Evolutionary conservation across 2,329 filamentous ascomycete genomes (phyloP).

Genomic region (Arthrobotrys sinensis): DNA sequence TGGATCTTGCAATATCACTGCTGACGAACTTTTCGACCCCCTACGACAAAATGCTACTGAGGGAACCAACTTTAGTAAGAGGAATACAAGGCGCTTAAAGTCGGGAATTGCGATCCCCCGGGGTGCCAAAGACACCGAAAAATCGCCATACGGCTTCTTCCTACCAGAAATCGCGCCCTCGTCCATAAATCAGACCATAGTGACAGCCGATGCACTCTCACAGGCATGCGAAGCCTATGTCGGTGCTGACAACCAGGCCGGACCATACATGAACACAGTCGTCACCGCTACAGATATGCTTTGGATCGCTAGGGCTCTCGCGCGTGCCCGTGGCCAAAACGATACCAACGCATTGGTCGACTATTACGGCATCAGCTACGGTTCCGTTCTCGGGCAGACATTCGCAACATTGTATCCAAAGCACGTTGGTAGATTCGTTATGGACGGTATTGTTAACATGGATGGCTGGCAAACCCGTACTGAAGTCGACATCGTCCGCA

Average conservation of each 20-base stretch:
- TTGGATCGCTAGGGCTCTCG: slow-evolving; percentile 46
- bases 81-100: slow-evolving; percentile 1
- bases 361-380: slow-evolving; percentile 53
- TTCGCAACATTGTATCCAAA: slow-evolving; percentile 51
- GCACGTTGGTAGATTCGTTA: slow-evolving; percentile 46
- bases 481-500: slow-evolving; percentile 14
- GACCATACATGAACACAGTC: slow-evolving; percentile 49
- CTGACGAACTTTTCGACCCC: slow-evolving; percentile 38
- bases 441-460: slow-evolving; percentile 55
- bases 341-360: slow-evolving; percentile 31
- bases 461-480: slow-evolving; percentile 30
- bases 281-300: slow-evolving; percentile 51
- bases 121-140: slow-evolving; percentile 15
- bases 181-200: background rate
- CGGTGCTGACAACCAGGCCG: slow-evolving; percentile 45
- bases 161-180: slow-evolving; percentile 10
- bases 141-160: slow-evolving; percentile 26
- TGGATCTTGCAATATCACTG: slow-evolving; percentile 25
- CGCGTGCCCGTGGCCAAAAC: slow-evolving; percentile 25
- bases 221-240: background rate
- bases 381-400: slow-evolving; percentile 46
- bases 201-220: background rate
- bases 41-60: slow-evolving; percentile 48
- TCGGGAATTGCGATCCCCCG: background rate
- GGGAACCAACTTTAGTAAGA: background rate